Base-by-base conservation (phyloP, 2,329 filamentous ascomycete species). In the Fusarium napiforme region DNA sequence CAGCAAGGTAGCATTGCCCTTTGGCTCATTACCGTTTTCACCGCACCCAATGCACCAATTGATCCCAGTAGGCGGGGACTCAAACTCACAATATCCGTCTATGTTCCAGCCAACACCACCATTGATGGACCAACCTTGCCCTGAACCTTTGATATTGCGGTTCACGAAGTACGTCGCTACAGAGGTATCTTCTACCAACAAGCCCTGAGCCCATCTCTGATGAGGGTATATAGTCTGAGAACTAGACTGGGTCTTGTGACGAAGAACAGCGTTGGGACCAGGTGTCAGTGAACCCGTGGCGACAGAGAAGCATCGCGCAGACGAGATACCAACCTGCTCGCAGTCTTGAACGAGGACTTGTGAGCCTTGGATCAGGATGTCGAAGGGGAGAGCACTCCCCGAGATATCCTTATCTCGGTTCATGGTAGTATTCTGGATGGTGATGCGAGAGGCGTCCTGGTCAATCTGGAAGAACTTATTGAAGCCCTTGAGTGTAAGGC, bases 71-170 rank as follows among this genome's bases (percentile, higher is more conserved):
- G 75, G 75, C 0, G 75, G 72, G 0, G 71, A 75, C 40, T 77
- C 53, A 14, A 77, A 43, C 1, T 53, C 47, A 5, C 50, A 52
- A 4, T 47, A 21, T 4, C 59, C 74, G 2, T 62, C 32, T 2
- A 74, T 50, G 21, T 77, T 77, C 73, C 75, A 77, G 0, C 66
- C 75, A 14, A 77, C 75, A 0, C 75, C 75, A 1, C 45, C 75
- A 18, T 77, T 77, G 12, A 77, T 77, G 9, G 69, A 39, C 75
- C 75, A 77, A 1, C 75, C 75, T 3, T 77, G 75, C 1, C 75
- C 75, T 4, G 75, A 59, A 1, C 75, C 74, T 2, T 64, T 65
- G 3, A 26, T 71, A 1, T 45, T 60, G 0, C 75, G 59, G 10
- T 77, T 69, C 14, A 67, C 60, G 5, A 77, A 77, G 0, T 53